These are phyloP conservation scores for Metschnikowia cubensis DNA, from an alignment of 805 yeast species.

Conservation along the genomic window DNA sequence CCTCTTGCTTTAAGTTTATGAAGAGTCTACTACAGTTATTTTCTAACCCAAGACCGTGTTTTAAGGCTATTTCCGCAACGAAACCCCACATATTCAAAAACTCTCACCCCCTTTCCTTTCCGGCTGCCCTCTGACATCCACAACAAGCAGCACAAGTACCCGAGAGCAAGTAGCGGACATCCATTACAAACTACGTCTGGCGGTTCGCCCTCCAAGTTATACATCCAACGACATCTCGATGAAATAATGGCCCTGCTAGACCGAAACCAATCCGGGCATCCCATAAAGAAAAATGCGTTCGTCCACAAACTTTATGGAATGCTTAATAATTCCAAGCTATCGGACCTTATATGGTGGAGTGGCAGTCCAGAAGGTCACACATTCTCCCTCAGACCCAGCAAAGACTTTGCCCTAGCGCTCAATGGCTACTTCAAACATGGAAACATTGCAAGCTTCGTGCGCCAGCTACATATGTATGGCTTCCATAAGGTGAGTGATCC, in stretches of 20 bases:
- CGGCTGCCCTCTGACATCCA: background rate
- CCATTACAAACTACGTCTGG: background rate
- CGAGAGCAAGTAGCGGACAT: background rate
- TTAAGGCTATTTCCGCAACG: background rate
- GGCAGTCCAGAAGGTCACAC: constrained; percentile 46
- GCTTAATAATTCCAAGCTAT: constrained; percentile 32
- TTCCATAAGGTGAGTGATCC: constrained; percentile 75
- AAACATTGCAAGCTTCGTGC: constrained; percentile 86
- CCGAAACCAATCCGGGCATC: constrained; percentile 22
- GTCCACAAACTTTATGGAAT: constrained; percentile 45
- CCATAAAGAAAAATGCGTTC: constrained; percentile 53
- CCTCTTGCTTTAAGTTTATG: constrained; percentile 3
- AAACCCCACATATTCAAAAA: background rate
- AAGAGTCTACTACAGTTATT: constrained; percentile 1
- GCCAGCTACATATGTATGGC: constrained; percentile 95
- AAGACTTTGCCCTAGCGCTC: constrained; percentile 56
- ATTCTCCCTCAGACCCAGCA: constrained; percentile 61
- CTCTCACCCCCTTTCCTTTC: background rate
- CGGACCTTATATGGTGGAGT: constrained; percentile 43
- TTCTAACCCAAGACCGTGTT: background rate
- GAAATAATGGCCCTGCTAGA: constrained; percentile 2
- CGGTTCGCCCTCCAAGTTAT: background rate
- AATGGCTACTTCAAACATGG: constrained; percentile 89
- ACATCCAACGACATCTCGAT: background rate
- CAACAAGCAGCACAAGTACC: background rate